Percentiles rank a stretch among this genome's conserved stretches.
phyloP scores from a whole-genome alignment of 176 grass and related monocot species.

The Carex pumila region DNA sequence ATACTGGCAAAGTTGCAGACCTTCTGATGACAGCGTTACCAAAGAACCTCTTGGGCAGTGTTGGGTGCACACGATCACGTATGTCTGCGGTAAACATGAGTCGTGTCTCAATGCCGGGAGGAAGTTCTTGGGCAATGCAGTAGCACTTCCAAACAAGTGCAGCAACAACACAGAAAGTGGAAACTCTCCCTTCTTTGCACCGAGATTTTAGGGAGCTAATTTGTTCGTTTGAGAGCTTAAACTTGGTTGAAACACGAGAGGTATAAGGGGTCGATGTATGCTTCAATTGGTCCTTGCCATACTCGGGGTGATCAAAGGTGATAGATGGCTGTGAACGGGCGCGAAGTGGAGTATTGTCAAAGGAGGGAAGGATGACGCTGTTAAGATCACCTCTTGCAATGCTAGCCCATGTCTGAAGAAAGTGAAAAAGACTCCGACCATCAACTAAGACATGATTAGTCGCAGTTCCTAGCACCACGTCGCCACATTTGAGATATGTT shows the following conservation, averaged over 20 bases:
- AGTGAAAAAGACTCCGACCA: not conserved
- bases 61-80: not conserved
- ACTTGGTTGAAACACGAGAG: not conserved
- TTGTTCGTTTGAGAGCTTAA: not conserved
- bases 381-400: not conserved
- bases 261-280: no score
- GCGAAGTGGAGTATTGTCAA: conserved; percentile 19
- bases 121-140: conserved; percentile 1
- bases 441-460: not conserved
- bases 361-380: not conserved
- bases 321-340: conserved; percentile 1
- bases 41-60: conserved; percentile 17
- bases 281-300: not conserved
- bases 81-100: conserved; percentile 18
- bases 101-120: not conserved
- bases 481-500: conserved; percentile 3
- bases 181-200: not conserved
- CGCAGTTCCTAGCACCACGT: not conserved
- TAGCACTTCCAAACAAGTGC: conserved; percentile 30
- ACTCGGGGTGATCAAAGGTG: not conserved
- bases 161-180: conserved; percentile 18
- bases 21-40: conserved; percentile 22
- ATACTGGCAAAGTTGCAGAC: not conserved
- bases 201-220: not conserved
- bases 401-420: not conserved